phyloP scores from a whole-genome alignment of 2,329 filamentous ascomycete genomes.

The Cladosporium sp. region DNA sequence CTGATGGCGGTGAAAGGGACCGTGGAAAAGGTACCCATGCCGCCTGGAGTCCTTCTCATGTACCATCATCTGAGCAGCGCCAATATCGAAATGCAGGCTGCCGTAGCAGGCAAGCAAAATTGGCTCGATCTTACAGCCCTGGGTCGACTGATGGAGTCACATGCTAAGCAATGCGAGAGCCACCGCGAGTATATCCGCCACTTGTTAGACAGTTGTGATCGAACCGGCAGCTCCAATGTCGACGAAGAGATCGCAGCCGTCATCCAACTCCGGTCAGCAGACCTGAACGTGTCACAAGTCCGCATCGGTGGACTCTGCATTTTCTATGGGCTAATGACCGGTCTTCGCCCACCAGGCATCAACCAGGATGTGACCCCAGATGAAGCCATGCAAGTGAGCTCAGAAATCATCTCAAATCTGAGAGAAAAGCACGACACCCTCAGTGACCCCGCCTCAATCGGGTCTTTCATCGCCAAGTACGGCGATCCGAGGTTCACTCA shows the following conservation, averaged over 20 bases:
- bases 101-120: background rate
- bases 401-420: constrained; percentile 10
- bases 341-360: background rate
- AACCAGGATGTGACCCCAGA: constrained; percentile 9
- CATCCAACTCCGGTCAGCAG: constrained; percentile 10
- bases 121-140: constrained; percentile 1
- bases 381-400: constrained; percentile 13
- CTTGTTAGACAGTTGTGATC: background rate
- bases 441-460: constrained; percentile 3
- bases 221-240: background rate
- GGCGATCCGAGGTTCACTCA: constrained; percentile 13
- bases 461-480: constrained; percentile 13
- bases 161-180: background rate
- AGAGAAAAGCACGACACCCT: constrained; percentile 3
- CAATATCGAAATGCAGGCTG: constrained; percentile 9
- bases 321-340: constrained; percentile 18
- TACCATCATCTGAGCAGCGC: constrained; percentile 11
- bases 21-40: background rate
- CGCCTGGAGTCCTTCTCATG: constrained; percentile 1
- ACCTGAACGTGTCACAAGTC: constrained; percentile 14
- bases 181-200: background rate
- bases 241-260: constrained; percentile 12
- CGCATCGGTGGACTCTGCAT: constrained; percentile 13
- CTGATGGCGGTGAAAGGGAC: background rate
- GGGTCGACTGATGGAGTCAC: background rate